phyloP scores from a whole-genome alignment of 2,329 filamentous ascomycete species.

The Aplosporella prunicola region DNA sequence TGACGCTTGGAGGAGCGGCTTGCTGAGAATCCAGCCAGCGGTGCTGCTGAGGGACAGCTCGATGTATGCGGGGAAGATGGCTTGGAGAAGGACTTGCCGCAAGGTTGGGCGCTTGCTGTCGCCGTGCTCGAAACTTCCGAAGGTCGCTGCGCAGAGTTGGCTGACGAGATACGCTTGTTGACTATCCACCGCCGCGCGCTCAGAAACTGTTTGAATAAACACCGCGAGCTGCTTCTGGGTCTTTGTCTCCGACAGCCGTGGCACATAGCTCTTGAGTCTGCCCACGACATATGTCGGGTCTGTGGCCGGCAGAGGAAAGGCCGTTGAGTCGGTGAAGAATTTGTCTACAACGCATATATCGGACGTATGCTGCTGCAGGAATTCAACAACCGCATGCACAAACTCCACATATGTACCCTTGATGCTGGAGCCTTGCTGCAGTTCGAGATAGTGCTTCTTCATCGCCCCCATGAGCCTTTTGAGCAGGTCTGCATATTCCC shows the following conservation, averaged over 20 bases:
- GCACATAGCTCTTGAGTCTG: slow-evolving; percentile 48
- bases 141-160: slow-evolving; percentile 45
- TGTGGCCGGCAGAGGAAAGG: slow-evolving; percentile 49
- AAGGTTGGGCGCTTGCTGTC: slow-evolving; percentile 35
- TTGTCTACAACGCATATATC: slow-evolving; percentile 47
- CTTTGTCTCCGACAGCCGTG: slow-evolving; percentile 41
- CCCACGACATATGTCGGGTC: slow-evolving; percentile 56
- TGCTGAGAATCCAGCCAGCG: slow-evolving; percentile 42
- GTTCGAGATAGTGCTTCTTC: slow-evolving; percentile 51
- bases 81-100: slow-evolving; percentile 42
- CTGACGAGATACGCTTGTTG: slow-evolving; percentile 47
- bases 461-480: slow-evolving; percentile 50
- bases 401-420: slow-evolving; percentile 51
- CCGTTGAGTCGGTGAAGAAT: slow-evolving; percentile 52
- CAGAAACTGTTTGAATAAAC: slow-evolving; percentile 52
- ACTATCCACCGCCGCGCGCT: slow-evolving; percentile 49
- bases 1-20: slow-evolving; percentile 44
- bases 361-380: slow-evolving; percentile 51
- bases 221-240: slow-evolving; percentile 45
- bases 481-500: slow-evolving; percentile 43
- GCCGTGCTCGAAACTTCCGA: slow-evolving; percentile 34
- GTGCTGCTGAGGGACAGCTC: slow-evolving; percentile 36
- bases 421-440: slow-evolving; percentile 30
- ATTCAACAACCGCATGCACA: slow-evolving; percentile 50
- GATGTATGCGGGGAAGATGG: slow-evolving; percentile 50